Conservation (phyloP, 2,329 filamentous ascomycete species). For the Xylogone sp. region DNA sequence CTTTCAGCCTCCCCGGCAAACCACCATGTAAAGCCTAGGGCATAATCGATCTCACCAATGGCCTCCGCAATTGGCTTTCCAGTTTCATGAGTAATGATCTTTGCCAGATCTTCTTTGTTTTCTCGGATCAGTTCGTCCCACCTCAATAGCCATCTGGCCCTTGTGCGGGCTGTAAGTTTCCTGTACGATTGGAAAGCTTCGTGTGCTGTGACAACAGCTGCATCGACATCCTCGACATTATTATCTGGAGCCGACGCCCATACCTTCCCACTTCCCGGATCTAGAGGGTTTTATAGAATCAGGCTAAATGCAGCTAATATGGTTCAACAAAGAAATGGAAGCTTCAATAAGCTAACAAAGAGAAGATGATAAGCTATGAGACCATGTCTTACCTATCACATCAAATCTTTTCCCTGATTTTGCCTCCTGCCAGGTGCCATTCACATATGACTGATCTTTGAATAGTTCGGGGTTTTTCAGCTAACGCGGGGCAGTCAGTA, state of each 20-base stretch:
- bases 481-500: constrained; percentile 34
- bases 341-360: neutral
- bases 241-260: constrained; percentile 40
- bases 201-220: constrained; percentile 55
- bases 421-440: constrained; percentile 51
- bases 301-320: neutral
- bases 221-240: constrained; percentile 54
- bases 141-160: constrained; percentile 59
- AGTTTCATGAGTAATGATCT: constrained; percentile 57
- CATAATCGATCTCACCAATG: constrained; percentile 50
- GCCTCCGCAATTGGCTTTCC: constrained; percentile 49
- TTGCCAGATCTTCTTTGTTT: constrained; percentile 58
- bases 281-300: constrained; percentile 28
- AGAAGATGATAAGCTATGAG: neutral
- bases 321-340: too few species aligned
- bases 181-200: constrained; percentile 57
- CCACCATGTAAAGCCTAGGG: constrained; percentile 50
- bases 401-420: constrained; percentile 55
- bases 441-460: constrained; percentile 47
- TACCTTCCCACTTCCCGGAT: constrained; percentile 38
- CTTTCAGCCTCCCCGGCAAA: constrained; percentile 58
- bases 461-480: constrained; percentile 52
- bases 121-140: constrained; percentile 63
- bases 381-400: constrained; percentile 24
- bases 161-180: constrained; percentile 54